These are phyloP conservation scores for Claviceps monticola DNA, from an alignment of 2,329 filamentous ascomycete species.

Conservation along the genomic window DNA sequence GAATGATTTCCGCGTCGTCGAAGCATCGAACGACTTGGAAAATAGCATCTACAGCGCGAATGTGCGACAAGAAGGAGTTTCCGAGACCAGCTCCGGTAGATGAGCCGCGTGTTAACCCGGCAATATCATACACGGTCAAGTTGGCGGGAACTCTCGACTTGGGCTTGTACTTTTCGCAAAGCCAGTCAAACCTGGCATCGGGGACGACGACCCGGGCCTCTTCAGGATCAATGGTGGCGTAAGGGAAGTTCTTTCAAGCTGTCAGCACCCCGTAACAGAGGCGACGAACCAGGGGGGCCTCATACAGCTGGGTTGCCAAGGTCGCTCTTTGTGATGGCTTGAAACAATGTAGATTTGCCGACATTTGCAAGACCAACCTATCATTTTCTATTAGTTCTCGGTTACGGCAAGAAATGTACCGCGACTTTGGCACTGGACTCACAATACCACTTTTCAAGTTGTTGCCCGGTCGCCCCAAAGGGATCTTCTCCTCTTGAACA, in stretches of 20 bases:
- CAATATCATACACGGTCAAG: constrained; percentile 96
- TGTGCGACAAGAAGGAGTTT: constrained; percentile 96
- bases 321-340: constrained; percentile 95
- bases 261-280: constrained; percentile 26
- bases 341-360: constrained; percentile 98
- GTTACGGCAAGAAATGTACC: background rate
- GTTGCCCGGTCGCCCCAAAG: constrained; percentile 91
- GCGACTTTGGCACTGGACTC: constrained; percentile 22
- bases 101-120: constrained; percentile 86
- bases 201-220: constrained; percentile 95
- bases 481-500: constrained; percentile 86
- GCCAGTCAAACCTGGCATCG: constrained; percentile 91
- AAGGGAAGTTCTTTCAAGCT: constrained; percentile 74
- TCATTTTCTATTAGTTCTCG: constrained; percentile 2
- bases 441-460: constrained; percentile 99
- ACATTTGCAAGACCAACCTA: constrained; percentile 98
- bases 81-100: constrained; percentile 96
- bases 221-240: constrained; percentile 97
- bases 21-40: constrained; percentile 96
- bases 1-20: constrained; percentile 98
- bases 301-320: constrained; percentile 92
- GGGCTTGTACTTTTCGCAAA: constrained; percentile 91
- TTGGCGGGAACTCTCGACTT: constrained; percentile 96
- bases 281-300: constrained; percentile 20
- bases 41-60: constrained; percentile 94